Percentiles rank a stretch among this genome's conserved stretches.
Conservation (phyloP, 345 rosid genomes). For the Linum trigynum region DNA sequence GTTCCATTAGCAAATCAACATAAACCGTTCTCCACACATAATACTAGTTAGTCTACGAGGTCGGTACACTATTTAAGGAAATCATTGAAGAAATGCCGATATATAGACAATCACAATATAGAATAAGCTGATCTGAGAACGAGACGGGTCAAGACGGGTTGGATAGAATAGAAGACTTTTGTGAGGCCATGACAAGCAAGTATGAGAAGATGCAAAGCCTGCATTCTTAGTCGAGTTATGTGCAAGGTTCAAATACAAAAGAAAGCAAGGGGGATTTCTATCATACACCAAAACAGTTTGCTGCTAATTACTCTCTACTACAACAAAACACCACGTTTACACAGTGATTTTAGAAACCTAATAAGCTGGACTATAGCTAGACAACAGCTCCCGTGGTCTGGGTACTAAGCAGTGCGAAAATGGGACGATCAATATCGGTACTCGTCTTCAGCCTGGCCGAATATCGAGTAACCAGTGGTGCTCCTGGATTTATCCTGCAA, state of each 20-base stretch:
- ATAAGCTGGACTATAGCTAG: neutral
- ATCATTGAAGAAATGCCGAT: too few relatives aligned
- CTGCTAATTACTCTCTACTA: neutral
- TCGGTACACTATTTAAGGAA: too few relatives aligned
- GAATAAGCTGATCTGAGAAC: too few relatives aligned
- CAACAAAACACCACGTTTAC: neutral
- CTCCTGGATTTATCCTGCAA: constrained; percentile 56
- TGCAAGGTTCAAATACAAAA: too few relatives aligned
- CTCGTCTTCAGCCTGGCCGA: constrained; percentile 11
- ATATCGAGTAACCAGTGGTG: constrained; percentile 15
- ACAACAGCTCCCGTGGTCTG: neutral
- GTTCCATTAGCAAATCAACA: too few relatives aligned
- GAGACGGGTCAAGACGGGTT: too few relatives aligned
- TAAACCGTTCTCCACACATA: too few relatives aligned
- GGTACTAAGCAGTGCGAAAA: neutral
- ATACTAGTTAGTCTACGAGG: too few relatives aligned
- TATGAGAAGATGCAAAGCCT: neutral
- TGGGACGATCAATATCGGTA: neutral
- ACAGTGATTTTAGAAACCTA: neutral
- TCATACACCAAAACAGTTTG: neutral
- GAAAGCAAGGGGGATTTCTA: neutral
- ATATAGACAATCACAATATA: too few relatives aligned
- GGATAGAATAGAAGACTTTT: too few relatives aligned
- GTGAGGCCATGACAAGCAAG: too few relatives aligned
- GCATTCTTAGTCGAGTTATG: too few relatives aligned